Base-by-base conservation (phyloP, 164 flowering plant species). In the Warburgia ugandensis region DNA sequence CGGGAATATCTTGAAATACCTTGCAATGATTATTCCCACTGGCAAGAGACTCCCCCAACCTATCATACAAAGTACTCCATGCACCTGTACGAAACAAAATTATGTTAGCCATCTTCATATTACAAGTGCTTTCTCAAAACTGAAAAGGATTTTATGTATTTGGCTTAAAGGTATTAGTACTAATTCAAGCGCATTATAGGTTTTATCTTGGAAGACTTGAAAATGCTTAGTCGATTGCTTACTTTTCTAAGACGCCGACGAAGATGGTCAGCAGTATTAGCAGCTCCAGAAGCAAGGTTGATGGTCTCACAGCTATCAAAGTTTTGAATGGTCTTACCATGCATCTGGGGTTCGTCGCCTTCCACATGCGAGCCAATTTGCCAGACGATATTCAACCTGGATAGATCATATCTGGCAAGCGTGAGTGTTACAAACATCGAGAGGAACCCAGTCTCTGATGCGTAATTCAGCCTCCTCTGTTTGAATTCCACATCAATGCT, bases 11-110 rank as follows among this genome's bases (percentile, higher is more conserved):
- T 54, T 63, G 52, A 61, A 66, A 39, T 76, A 72, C 59, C 85
- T 72, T 2, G 76, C 63, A 0, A 68, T 32, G 5, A 79, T 72
- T 25, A 59, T 67, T 0, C 81, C 81, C 0, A 51, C 1, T 0
- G 84, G 84, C 45, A 79, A 40, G 1, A 79, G 13, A 12, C 54
- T 62, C 39, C 84, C 84, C 79, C 79, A 76, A 9, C 79, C 81
- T 19, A 65, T 46, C 5, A 76, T 68, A 65, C 68, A 76, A 50
- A 79, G 25, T 12, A 64, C 45, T 27, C 79, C 84, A 61, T 79
- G 84, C 37, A 48, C 72, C 84, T 79, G 57, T 22, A 31, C 32
- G 13, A 31, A 45, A 30, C 16, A 6, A 16, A 26, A 8, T 0
- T 10, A 40, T 27, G 19, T 47, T 21, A 29, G 32, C 3, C 1